Conservation (phyloP, 345 rosid species). For the Carallia pectinifolia region DNA sequence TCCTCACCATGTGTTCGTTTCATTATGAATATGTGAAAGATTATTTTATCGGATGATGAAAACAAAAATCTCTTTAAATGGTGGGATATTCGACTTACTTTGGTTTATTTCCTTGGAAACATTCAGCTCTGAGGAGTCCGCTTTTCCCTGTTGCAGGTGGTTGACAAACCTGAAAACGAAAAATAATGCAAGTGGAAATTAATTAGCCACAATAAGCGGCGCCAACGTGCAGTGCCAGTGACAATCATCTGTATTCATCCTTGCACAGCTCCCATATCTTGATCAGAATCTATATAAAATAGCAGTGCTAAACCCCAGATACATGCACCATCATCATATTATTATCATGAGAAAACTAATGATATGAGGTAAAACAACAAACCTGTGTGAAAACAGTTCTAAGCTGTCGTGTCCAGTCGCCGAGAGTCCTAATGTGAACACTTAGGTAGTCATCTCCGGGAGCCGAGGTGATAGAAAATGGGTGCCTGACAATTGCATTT, state of each 20-base stretch:
- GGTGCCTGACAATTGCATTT: conserved; percentile 53
- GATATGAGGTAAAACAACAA: not conserved
- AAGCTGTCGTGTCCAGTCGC: conserved; percentile 82
- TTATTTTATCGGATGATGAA: too few species aligned
- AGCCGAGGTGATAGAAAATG: conserved; percentile 86
- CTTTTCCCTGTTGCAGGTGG: conserved; percentile 58
- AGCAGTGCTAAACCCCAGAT: too few species aligned
- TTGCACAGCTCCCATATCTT: too few species aligned
- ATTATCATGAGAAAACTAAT: too few species aligned
- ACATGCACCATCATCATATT: too few species aligned
- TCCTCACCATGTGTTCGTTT: not conserved
- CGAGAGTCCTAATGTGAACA: conserved; percentile 68
- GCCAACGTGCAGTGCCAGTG: not conserved
- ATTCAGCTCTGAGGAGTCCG: conserved; percentile 65
- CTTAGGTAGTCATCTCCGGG: conserved; percentile 77
- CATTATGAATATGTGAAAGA: not conserved
- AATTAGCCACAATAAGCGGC: conserved; percentile 7
- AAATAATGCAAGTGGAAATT: not conserved
- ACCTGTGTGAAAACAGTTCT: conserved; percentile 72
- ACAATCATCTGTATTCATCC: too few species aligned
- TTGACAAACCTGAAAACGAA: conserved; percentile 50
- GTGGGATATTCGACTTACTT: conserved; percentile 44
- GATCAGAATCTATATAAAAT: too few species aligned
- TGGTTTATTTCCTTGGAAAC: conserved; percentile 51
- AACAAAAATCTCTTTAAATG: too few species aligned